Percentiles rank a stretch among this genome's conserved stretches.
phyloP scores from a whole-genome alignment of 176 grass and related monocot genomes.

The Microstegium vimineum region DNA sequence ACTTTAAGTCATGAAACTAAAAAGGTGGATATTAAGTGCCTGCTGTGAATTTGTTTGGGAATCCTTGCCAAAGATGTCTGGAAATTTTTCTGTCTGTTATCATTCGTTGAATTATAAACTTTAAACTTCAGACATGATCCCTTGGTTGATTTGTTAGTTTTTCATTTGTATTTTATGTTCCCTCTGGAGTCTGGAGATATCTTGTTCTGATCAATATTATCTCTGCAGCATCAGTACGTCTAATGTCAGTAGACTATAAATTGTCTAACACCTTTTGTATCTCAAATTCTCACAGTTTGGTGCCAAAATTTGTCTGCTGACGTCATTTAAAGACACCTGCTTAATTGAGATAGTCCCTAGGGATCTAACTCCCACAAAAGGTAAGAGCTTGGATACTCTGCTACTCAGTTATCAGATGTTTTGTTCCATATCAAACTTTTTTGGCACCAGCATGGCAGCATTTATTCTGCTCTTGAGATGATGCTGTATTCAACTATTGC shows the following conservation, averaged over 20 bases:
- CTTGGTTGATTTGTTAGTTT: neutral
- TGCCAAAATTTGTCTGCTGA: constrained; percentile 94
- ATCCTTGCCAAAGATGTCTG: neutral
- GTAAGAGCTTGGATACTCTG: constrained; percentile 31
- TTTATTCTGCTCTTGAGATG: neutral
- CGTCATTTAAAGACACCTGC: constrained; percentile 87
- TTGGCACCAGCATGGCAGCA: neutral
- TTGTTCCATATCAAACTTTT: neutral
- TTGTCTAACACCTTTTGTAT: neutral
- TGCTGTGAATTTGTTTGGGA: neutral
- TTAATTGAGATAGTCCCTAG: constrained; percentile 93
- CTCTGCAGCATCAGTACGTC: neutral
- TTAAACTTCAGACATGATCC: neutral
- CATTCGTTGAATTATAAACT: constrained; percentile 1
- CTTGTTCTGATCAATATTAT: neutral
- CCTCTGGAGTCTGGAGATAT: neutral
- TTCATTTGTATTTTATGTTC: neutral
- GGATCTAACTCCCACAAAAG: constrained; percentile 76
- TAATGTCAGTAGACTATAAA: neutral
- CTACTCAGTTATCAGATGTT: constrained; percentile 2
- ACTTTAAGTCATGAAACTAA: neutral
- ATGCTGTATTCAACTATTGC: neutral
- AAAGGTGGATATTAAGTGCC: neutral
- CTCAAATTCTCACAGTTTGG: constrained; percentile 55
- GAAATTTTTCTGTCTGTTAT: neutral